Percentiles rank a stretch among this genome's conserved stretches.
These are phyloP conservation scores for Eudorina sp. DNA, from an alignment of 139 green algal species.

Conservation along the genomic window DNA sequence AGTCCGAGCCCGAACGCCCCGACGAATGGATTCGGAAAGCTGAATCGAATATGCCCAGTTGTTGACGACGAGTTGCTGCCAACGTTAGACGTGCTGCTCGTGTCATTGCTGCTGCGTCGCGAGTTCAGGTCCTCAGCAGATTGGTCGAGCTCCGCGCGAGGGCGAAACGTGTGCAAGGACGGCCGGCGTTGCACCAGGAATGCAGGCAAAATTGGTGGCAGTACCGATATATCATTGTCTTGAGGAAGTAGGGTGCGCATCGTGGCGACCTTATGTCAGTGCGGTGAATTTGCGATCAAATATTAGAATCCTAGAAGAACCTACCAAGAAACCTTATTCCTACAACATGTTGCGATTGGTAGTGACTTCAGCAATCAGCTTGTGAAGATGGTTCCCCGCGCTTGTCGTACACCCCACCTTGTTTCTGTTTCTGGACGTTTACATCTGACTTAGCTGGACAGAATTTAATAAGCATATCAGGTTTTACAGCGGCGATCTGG, in stretches of 20 bases:
- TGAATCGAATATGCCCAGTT: slow-evolving; percentile 21
- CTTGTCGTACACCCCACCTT: too few species aligned
- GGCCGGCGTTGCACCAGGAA: slow-evolving; percentile 4
- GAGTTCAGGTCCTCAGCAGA: slow-evolving; percentile 1
- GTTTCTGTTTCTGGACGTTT: too few species aligned
- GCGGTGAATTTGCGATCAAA: background rate
- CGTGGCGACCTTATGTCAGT: background rate
- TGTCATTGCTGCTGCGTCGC: slow-evolving; percentile 10
- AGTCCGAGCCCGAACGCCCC: slow-evolving; percentile 30
- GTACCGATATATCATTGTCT: slow-evolving; percentile 12
- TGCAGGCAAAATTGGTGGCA: slow-evolving; percentile 21
- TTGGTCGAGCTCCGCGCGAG: slow-evolving; percentile 32
- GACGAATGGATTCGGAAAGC: background rate
- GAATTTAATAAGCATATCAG: too few species aligned
- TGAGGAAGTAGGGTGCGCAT: slow-evolving; percentile 24
- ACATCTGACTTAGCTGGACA: too few species aligned
- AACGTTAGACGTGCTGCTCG: slow-evolving; percentile 2
- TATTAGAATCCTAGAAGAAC: background rate
- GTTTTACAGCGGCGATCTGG: too few species aligned
- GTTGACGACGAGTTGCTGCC: background rate
- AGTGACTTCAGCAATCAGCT: too few species aligned
- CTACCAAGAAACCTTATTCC: background rate
- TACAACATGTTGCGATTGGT: too few species aligned
- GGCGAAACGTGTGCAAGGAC: background rate
- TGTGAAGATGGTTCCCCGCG: too few species aligned